Percentiles rank a stretch among this genome's conserved stretches.
phyloP scores from a whole-genome alignment of 495 filamentous ascomycete species.

The Penicillium simplicissimum region DNA sequence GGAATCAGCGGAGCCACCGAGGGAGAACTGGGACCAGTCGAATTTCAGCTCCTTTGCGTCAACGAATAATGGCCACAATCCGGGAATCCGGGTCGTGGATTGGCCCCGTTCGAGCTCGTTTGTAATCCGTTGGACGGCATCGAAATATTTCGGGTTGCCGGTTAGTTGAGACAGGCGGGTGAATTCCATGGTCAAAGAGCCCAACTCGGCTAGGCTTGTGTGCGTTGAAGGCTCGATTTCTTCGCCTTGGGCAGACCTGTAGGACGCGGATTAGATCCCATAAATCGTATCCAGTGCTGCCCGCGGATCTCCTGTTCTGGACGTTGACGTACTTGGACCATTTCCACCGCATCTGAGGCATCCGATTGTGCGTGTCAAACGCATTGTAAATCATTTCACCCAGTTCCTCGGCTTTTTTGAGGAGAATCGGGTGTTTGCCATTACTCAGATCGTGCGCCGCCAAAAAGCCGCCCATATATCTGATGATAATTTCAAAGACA shows the following conservation, averaged over 20 bases:
- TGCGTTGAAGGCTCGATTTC: conserved; percentile 38
- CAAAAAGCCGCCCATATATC: conserved; percentile 82
- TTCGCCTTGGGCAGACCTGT: conserved; percentile 38
- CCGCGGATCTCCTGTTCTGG: neutral
- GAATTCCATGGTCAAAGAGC: conserved; percentile 87
- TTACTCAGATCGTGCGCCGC: conserved; percentile 80
- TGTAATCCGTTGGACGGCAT: conserved; percentile 87
- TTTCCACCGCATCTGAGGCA: conserved; percentile 69
- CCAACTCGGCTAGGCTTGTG: conserved; percentile 75
- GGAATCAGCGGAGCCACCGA: conserved; percentile 89
- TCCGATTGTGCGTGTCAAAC: conserved; percentile 94
- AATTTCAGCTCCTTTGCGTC: conserved; percentile 59
- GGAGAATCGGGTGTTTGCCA: conserved; percentile 62
- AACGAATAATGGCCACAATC: conserved; percentile 79
- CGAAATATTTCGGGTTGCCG: conserved; percentile 81
- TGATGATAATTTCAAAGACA: conserved; percentile 86
- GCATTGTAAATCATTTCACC: conserved; percentile 85
- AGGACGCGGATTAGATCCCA: conserved; percentile 12
- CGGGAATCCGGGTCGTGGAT: conserved; percentile 64
- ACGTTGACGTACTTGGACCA: conserved; percentile 42
- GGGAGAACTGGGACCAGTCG: conserved; percentile 58
- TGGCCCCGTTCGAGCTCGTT: conserved; percentile 77
- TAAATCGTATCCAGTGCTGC: neutral
- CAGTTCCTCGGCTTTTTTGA: conserved; percentile 84
- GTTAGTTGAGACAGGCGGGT: conserved; percentile 91